Conservation (phyloP, 78 protist genomes). For the Monosiga brevicollis region DNA sequence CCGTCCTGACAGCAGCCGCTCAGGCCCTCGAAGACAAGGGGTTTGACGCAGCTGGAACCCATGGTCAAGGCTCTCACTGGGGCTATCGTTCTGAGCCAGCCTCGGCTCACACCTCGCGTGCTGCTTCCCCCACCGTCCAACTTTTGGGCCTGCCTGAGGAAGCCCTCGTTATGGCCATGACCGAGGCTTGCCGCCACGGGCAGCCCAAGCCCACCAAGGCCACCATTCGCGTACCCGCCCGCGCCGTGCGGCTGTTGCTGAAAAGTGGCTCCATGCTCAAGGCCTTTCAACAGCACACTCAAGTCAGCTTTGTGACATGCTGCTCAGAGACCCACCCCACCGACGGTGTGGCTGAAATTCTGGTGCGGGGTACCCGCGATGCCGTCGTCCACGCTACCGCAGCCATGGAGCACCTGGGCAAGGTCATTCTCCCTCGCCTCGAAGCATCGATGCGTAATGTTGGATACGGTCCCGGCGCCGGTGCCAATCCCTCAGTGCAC, state of each 20-base stretch:
- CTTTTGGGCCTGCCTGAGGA: too few relatives aligned
- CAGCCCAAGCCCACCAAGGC: not conserved
- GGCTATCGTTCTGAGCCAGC: too few relatives aligned
- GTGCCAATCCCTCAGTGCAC: too few relatives aligned
- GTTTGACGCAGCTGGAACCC: too few relatives aligned
- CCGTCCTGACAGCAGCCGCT: too few relatives aligned
- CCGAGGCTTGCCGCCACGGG: too few relatives aligned
- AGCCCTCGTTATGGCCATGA: too few relatives aligned
- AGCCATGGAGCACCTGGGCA: not conserved
- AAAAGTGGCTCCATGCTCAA: not conserved
- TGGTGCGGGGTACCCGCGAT: not conserved
- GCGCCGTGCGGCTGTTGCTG: not conserved
- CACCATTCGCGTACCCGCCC: not conserved
- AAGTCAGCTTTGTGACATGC: not conserved
- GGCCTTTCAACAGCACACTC: not conserved
- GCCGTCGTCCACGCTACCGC: not conserved
- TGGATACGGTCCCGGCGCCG: not conserved
- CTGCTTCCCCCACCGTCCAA: too few relatives aligned
- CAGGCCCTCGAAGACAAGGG: too few relatives aligned
- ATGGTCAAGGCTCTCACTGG: too few relatives aligned
- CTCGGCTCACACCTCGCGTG: too few relatives aligned
- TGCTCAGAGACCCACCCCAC: not conserved
- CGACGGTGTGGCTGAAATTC: not conserved
- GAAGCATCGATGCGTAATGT: not conserved
- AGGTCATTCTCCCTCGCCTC: not conserved